Evolutionary conservation across 306 rosid genomes (phyloP), one percentile per base, ranked within the genome.

Genomic region (Quercus glauca): DNA sequence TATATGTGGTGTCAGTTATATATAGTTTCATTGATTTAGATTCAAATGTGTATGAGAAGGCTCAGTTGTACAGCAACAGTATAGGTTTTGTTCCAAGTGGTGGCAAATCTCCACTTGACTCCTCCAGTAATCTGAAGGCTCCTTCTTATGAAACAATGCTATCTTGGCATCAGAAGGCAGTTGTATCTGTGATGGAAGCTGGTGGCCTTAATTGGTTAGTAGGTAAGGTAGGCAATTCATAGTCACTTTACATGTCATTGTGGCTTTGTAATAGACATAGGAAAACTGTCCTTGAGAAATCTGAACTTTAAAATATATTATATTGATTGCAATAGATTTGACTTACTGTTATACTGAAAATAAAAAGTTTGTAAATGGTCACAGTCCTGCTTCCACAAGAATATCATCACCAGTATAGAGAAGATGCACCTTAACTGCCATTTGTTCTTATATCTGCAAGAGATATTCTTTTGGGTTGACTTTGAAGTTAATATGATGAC

Each of bases 131-230:
- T 86, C 82, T 88, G 63, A 90, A 86, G 82, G 86, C 77, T 79
- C 86, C 90, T 69, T 84, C 89, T 76, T 58, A 82, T 79, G 98
- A 93, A 84, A 88, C 84, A 82, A 84, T 89, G 80, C 77, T 89
- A 73, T 82, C 72, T 73, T 95, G 99, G 99, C 99, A 87, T 58
- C 97, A 93, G 91, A 91, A 83, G 87, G 98, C 99, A 73, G 86
- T 91, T 87, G 88, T 91, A 83, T 95, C 92, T 23, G 86, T 95
- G 94, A 95, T 95, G 98, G 98, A 95, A 89, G 96, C 99, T 82
- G 99, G 99, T 77, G 98, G 98, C 68, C 91, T 91, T 79, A 95
- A 95, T 87, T 95, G 99, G 99, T 95, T 95, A 92, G 98, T 95
- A 95, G 99, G 99, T 95, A 95, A 95, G 99, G 99, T 93, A 90